Percentiles rank a stretch among this genome's conserved stretches.
These are phyloP conservation scores for Capsicum rhomboideum DNA, from an alignment of 257 asterid genomes.

Conservation along the genomic window DNA sequence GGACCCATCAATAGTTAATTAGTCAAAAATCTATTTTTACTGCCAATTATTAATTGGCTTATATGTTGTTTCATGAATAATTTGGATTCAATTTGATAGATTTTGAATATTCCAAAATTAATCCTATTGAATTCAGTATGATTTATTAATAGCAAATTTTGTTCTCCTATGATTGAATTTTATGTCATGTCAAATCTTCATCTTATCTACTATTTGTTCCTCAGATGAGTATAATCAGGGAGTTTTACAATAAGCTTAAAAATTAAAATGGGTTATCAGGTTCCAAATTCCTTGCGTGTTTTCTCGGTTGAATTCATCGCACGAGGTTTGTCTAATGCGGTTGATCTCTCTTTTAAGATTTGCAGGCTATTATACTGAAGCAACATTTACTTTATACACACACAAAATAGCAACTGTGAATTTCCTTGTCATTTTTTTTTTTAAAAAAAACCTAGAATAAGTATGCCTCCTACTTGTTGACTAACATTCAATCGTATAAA, in stretches of 20 bases:
- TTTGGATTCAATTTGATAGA: neutral
- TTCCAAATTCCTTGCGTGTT: too few species aligned
- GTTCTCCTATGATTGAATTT: neutral
- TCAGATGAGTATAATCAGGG: neutral
- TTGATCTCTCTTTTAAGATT: too few species aligned
- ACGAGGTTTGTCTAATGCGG: rapidly evolving
- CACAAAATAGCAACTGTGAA: too few species aligned
- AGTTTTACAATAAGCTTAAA: neutral
- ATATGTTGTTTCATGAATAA: neutral
- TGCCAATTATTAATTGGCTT: neutral
- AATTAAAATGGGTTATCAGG: too few species aligned
- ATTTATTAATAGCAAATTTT: neutral
- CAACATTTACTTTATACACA: too few species aligned
- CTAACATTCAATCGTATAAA: neutral
- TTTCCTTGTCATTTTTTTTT: too few species aligned
- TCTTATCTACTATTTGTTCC: neutral
- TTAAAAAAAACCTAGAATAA: too few species aligned
- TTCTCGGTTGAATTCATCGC: too few species aligned
- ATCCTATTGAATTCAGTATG: neutral
- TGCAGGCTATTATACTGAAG: neutral
- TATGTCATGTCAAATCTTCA: neutral
- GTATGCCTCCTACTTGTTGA: neutral
- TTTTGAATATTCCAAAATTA: neutral
- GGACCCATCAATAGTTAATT: neutral
- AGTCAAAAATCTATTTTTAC: neutral